A percentile compares a stretch with the other conserved stretches of the same genome.
Conservation (phyloP, 1,139 yeast species). For the Zhuliangozyma parablackwelliae region DNA sequence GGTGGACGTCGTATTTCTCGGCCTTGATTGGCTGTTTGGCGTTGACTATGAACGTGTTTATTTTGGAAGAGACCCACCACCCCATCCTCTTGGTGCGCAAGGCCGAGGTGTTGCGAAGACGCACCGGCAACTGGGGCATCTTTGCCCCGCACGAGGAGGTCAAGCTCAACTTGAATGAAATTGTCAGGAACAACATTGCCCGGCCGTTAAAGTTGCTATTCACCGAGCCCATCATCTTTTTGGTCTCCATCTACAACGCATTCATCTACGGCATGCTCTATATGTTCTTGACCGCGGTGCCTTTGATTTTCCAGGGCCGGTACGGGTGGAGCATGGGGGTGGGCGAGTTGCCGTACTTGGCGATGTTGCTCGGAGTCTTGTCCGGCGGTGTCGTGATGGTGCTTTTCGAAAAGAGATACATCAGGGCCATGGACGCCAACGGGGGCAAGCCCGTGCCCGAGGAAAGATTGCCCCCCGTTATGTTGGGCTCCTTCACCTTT, state of each 20-base stretch:
- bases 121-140: conserved; percentile 69
- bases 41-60: conserved; percentile 22
- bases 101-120: conserved; percentile 56
- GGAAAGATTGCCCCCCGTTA: conserved; percentile 70
- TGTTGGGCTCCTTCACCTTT: conserved; percentile 62
- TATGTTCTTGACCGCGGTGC: conserved; percentile 73
- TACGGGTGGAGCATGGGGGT: conserved; percentile 53
- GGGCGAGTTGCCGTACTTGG: conserved; percentile 59
- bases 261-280: conserved; percentile 82
- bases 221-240: conserved; percentile 67
- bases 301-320: conserved; percentile 60
- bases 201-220: conserved; percentile 68
- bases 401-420: conserved; percentile 23
- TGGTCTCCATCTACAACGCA: conserved; percentile 70
- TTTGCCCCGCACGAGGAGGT: conserved; percentile 80
- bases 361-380: conserved; percentile 56
- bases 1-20: conserved; percentile 54
- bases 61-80: conserved; percentile 48
- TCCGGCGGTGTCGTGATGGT: conserved; percentile 46
- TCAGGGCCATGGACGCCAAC: conserved; percentile 25
- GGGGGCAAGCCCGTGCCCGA: conserved; percentile 70
- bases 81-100: conserved; percentile 50
- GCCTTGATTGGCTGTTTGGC: conserved; percentile 44
- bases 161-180: conserved; percentile 55
- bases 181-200: conserved; percentile 61